Conservation (phyloP, 2,329 filamentous ascomycete genomes). For the Aureobasidium vineae region DNA sequence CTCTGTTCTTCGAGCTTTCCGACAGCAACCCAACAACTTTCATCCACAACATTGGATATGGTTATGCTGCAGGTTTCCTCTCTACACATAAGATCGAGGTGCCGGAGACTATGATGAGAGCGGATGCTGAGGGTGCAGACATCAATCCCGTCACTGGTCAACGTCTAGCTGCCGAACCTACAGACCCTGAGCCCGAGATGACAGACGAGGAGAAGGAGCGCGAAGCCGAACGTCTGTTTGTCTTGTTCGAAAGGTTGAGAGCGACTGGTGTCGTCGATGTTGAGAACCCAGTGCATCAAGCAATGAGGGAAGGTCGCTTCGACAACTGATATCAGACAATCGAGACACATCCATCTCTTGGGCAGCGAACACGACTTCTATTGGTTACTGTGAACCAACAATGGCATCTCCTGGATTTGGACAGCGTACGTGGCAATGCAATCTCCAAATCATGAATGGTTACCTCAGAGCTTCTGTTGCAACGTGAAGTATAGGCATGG, state of each 20-base stretch:
- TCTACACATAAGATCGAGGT: constrained; percentile 79
- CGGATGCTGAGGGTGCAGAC: constrained; percentile 44
- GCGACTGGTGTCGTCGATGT: constrained; percentile 73
- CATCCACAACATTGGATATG: constrained; percentile 90
- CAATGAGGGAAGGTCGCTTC: constrained; percentile 66
- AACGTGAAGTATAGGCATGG: not conserved
- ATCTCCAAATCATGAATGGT: too few relatives aligned
- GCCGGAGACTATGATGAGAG: constrained; percentile 63
- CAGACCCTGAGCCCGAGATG: constrained; percentile 69
- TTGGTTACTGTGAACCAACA: too few relatives aligned
- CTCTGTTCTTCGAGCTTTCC: constrained; percentile 83
- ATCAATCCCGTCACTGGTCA: constrained; percentile 90
- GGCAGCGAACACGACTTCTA: not conserved
- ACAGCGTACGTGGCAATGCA: too few relatives aligned
- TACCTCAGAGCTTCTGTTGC: too few relatives aligned
- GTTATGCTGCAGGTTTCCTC: constrained; percentile 86
- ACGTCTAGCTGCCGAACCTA: constrained; percentile 45
- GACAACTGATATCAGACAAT: constrained; percentile 51
- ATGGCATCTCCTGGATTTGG: not conserved
- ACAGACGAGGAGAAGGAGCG: constrained; percentile 86
- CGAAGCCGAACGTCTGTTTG: constrained; percentile 85
- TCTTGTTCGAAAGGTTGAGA: constrained; percentile 79
- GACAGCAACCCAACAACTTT: constrained; percentile 75
- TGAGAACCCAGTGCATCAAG: constrained; percentile 73
- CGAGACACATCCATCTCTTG: not conserved